These are phyloP conservation scores for Cinnamomum chago DNA, from an alignment of 164 flowering plant genomes.

Conservation along the genomic window DNA sequence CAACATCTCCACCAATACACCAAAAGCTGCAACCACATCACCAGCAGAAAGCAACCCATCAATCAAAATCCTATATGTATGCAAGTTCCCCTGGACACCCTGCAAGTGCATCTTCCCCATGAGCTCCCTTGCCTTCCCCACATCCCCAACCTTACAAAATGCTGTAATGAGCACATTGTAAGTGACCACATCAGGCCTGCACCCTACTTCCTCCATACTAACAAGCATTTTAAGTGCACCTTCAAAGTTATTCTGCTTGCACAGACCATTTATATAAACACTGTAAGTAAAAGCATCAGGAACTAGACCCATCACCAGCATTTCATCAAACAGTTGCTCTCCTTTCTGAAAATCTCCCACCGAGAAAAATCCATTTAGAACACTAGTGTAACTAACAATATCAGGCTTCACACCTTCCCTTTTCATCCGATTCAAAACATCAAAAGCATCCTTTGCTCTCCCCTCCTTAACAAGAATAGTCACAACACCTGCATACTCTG, in stretches of 20 bases:
- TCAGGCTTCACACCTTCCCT: constrained; percentile 56
- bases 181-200: constrained; percentile 52
- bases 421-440: constrained; percentile 56
- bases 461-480: constrained; percentile 43
- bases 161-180: constrained; percentile 43
- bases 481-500: constrained; percentile 50
- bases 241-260: constrained; percentile 52
- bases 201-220: constrained; percentile 59
- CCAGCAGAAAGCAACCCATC: constrained; percentile 40
- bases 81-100: constrained; percentile 33
- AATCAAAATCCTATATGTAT: constrained; percentile 44
- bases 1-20: constrained; percentile 43
- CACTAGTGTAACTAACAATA: constrained; percentile 49
- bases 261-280: constrained; percentile 56
- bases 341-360: constrained; percentile 39
- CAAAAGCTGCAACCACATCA: constrained; percentile 44
- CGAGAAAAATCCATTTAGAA: constrained; percentile 39
- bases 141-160: constrained; percentile 37
- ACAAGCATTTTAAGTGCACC: constrained; percentile 44
- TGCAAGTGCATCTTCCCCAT: constrained; percentile 41
- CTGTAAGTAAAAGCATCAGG: constrained; percentile 69
- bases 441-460: constrained; percentile 44
- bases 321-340: constrained; percentile 71
- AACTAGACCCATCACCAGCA: constrained; percentile 67
- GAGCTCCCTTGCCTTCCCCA: constrained; percentile 34